Conservation (phyloP, 352 stramenopile genomes). For the Saprolegnia diclina region DNA sequence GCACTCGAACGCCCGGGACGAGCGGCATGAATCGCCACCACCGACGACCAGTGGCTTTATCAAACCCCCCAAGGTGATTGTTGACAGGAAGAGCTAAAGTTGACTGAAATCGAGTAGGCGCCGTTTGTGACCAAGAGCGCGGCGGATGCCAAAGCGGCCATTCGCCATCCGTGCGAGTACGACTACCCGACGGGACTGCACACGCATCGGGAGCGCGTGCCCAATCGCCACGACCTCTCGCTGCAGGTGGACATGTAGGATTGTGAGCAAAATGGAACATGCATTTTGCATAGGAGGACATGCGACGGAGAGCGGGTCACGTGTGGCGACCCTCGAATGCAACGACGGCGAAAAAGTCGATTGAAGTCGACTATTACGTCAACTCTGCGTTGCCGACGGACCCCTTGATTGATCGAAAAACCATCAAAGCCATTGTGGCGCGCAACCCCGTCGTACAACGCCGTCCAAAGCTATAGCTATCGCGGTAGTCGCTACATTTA, state of each 20-base stretch:
- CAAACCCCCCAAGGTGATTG: background rate
- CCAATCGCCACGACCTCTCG: background rate
- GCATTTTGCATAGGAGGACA: background rate
- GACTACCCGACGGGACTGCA: constrained; percentile 15
- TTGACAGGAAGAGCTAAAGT: background rate
- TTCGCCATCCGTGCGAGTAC: background rate
- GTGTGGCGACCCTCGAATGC: background rate
- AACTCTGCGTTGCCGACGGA: constrained; percentile 5
- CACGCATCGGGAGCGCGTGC: background rate
- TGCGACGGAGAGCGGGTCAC: too few species aligned
- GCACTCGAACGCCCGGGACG: constrained; percentile 6
- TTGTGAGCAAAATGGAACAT: background rate
- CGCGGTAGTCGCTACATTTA: too few species aligned
- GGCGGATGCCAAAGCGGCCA: background rate
- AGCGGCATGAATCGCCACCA: background rate
- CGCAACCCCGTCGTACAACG: background rate
- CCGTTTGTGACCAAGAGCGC: background rate
- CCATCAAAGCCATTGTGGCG: constrained; percentile 9
- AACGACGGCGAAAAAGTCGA: background rate
- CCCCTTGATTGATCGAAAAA: background rate
- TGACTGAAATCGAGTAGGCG: background rate
- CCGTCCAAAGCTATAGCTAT: background rate
- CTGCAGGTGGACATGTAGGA: background rate
- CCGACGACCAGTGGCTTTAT: background rate
- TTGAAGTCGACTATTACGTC: constrained; percentile 9